Evolutionary conservation across 2,329 filamentous ascomycete genomes (phyloP).

Genomic region (Periconia sp.): DNA sequence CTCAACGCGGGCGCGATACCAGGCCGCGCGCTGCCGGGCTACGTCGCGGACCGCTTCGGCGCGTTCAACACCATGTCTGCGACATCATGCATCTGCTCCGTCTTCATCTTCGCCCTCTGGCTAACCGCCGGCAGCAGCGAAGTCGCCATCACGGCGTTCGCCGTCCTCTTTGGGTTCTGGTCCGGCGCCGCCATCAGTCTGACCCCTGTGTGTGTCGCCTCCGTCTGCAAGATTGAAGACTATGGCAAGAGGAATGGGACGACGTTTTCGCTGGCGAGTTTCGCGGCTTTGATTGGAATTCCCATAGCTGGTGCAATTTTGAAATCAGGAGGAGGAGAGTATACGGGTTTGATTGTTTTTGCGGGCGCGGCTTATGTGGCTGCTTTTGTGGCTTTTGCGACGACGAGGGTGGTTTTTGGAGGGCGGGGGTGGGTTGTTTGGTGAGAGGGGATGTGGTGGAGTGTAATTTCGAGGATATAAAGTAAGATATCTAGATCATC

Average conservation of each 20-base stretch:
- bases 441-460: no score
- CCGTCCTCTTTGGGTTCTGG: constrained; percentile 67
- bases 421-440: no score
- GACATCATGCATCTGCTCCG: constrained; percentile 46
- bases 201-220: constrained; percentile 64
- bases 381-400: no score
- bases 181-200: constrained; percentile 68
- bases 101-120: constrained; percentile 59
- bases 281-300: constrained; percentile 66
- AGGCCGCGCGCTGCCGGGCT: constrained; percentile 58
- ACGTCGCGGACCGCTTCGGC: constrained; percentile 56
- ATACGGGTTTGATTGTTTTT: constrained; percentile 21
- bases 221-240: constrained; percentile 69
- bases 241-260: constrained; percentile 69
- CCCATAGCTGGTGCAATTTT: constrained; percentile 61
- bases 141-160: constrained; percentile 62
- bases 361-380: no score
- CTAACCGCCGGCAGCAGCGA: constrained; percentile 52
- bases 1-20: constrained; percentile 51
- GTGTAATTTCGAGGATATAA: no score
- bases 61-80: constrained; percentile 56
- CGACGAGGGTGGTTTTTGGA: no score
- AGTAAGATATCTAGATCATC: no score
- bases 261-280: constrained; percentile 60
- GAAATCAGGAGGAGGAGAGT: constrained; percentile 14